A percentile compares a stretch with the other conserved stretches of the same genome.
phyloP scores from a whole-genome alignment of 202 grass and related monocot species.

The Setaria viridis region DNA sequence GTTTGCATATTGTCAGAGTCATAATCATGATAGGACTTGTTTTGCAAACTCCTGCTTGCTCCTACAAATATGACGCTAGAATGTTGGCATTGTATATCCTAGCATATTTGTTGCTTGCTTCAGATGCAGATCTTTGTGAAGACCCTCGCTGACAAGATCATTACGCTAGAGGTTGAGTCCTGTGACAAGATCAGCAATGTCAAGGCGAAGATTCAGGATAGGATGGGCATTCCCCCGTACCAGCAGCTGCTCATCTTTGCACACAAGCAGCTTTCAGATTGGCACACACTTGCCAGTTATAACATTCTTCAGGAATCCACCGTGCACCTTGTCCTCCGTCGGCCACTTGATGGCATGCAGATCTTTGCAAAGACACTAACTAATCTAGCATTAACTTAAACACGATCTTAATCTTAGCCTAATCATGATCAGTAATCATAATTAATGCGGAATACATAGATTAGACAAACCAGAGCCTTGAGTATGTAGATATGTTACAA shows the following conservation, averaged over 20 bases:
- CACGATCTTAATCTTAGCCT: too few species aligned
- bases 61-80: background rate
- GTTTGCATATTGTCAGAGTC: background rate
- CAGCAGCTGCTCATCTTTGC: conserved; percentile 27
- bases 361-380: background rate
- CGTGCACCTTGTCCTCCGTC: conserved; percentile 5
- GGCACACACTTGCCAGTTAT: background rate
- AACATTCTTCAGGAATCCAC: background rate
- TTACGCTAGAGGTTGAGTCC: background rate
- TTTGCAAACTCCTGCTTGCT: background rate
- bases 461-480: too few species aligned
- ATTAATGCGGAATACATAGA: too few species aligned
- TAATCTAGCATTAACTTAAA: too few species aligned
- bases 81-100: background rate
- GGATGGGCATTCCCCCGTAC: background rate
- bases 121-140: conserved; percentile 9
- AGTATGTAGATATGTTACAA: too few species aligned
- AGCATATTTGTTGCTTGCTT: background rate
- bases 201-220: conserved; percentile 9
- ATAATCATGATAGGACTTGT: background rate
- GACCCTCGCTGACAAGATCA: background rate
- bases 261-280: conserved; percentile 3
- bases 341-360: background rate
- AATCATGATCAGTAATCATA: too few species aligned
- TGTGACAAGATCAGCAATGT: background rate